These are phyloP conservation scores for Ophiognomonia clavigignenti-juglandacearum DNA, from an alignment of 2,329 filamentous ascomycete species.

Conservation along the genomic window DNA sequence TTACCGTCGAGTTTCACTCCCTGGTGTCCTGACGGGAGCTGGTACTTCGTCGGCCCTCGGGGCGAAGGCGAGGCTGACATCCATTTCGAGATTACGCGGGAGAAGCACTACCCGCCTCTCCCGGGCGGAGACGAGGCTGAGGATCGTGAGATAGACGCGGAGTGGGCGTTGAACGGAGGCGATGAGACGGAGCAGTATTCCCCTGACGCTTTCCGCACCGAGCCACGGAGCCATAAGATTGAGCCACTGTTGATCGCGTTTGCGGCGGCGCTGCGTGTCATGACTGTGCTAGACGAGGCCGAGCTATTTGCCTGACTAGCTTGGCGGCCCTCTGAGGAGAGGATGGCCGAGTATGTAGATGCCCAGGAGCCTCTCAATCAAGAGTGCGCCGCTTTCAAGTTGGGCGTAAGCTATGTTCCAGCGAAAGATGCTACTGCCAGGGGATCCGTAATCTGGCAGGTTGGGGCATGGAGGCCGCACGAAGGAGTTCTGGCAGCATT, in stretches of 20 bases:
- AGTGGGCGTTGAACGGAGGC: background rate
- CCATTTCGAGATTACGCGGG: constrained; percentile 18
- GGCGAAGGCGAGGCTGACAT: constrained; percentile 17
- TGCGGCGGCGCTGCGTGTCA: constrained; percentile 19
- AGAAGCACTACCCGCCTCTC: constrained; percentile 20
- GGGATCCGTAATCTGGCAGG: too few relatives aligned
- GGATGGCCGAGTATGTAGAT: constrained; percentile 6
- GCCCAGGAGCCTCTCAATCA: too few relatives aligned
- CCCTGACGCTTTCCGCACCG: constrained; percentile 20
- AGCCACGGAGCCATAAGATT: constrained; percentile 17
- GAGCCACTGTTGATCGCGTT: constrained; percentile 22
- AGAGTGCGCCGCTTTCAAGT: too few relatives aligned
- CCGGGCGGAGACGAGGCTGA: constrained; percentile 10
- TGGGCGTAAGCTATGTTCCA: too few relatives aligned
- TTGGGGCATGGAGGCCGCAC: too few relatives aligned
- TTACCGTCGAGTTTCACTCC: constrained; percentile 20
- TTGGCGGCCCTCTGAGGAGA: constrained; percentile 19
- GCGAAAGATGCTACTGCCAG: too few relatives aligned
- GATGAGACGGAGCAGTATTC: constrained; percentile 3
- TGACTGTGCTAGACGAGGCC: constrained; percentile 20
- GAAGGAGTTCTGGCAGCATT: too few relatives aligned
- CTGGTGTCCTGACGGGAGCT: constrained; percentile 19
- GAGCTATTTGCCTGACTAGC: constrained; percentile 20
- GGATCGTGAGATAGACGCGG: constrained; percentile 16
- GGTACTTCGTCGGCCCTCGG: constrained; percentile 22